Conservation (phyloP, 2,329 filamentous ascomycete species). For the Hymenoscyphus occultus region DNA sequence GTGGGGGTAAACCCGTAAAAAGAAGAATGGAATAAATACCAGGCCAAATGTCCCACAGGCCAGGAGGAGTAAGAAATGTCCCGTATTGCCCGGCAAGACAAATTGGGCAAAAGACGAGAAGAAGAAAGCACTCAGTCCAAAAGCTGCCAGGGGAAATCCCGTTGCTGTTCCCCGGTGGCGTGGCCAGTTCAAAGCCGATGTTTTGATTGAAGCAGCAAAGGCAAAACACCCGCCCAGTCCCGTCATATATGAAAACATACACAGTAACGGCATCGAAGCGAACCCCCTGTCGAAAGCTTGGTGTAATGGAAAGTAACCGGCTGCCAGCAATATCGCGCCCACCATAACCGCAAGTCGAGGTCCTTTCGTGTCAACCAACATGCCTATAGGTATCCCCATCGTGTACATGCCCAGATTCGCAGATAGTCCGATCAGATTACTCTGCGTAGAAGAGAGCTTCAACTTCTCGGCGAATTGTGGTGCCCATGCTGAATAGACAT, state of each 20-base stretch:
- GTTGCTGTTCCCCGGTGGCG: conserved; percentile 89
- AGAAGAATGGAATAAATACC: conserved; percentile 76
- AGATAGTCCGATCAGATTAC: conserved; percentile 82
- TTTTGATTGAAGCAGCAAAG: conserved; percentile 85
- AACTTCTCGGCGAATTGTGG: conserved; percentile 89
- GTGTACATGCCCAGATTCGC: conserved; percentile 95
- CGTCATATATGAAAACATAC: conserved; percentile 80
- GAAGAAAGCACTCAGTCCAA: conserved; percentile 94
- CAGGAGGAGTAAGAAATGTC: conserved; percentile 75
- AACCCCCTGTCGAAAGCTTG: conserved; percentile 69
- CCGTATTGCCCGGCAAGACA: conserved; percentile 79
- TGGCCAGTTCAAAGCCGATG: conserved; percentile 86
- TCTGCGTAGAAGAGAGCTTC: conserved; percentile 85
- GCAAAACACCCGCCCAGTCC: conserved; percentile 87
- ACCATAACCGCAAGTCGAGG: conserved; percentile 75
- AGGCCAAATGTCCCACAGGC: conserved; percentile 75
- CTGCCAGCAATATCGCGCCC: conserved; percentile 68
- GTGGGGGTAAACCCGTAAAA: conserved; percentile 71
- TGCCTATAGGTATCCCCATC: conserved; percentile 81
- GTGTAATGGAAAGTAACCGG: conserved; percentile 85
- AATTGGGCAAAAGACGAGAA: conserved; percentile 79
- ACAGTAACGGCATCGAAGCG: conserved; percentile 61
- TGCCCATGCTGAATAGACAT: conserved; percentile 97
- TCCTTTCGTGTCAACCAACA: conserved; percentile 80
- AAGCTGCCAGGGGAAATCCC: conserved; percentile 87